Conservation (phyloP, 495 filamentous ascomycete species). For the Chaetomidium leptoderma region DNA sequence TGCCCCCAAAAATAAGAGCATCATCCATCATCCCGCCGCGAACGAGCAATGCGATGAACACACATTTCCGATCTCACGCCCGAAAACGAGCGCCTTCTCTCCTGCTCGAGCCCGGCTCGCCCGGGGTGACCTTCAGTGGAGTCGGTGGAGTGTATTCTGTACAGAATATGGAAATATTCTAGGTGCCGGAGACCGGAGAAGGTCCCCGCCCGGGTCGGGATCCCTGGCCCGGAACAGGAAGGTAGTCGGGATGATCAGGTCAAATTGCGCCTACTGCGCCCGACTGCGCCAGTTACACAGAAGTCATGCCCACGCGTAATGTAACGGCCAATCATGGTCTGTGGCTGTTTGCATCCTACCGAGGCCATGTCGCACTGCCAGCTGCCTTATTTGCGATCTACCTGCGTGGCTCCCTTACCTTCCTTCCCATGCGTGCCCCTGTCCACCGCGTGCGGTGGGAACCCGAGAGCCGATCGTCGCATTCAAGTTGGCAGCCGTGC, state of each 20-base stretch:
- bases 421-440: conserved; percentile 1
- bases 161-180: too few relatives aligned
- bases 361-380: conserved; percentile 1
- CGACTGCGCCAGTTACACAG: not conserved
- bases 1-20: too few relatives aligned
- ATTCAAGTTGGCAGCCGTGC: not conserved
- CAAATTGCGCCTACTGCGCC: not conserved
- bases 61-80: too few relatives aligned
- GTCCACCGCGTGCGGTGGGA: not conserved
- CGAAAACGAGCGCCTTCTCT: too few relatives aligned
- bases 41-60: too few relatives aligned
- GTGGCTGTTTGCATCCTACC: not conserved
- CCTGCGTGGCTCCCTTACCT: not conserved
- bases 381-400: conserved; percentile 8
- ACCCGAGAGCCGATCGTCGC: not conserved
- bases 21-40: too few relatives aligned
- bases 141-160: not conserved
- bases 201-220: not conserved
- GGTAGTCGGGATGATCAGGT: not conserved
- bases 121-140: conserved; percentile 1
- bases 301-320: not conserved
- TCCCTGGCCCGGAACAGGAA: conserved; percentile 3
- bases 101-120: too few relatives aligned
- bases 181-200: not conserved
- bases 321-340: not conserved